phyloP scores from a whole-genome alignment of 139 green algal species.

The Chlorella sp. region DNA sequence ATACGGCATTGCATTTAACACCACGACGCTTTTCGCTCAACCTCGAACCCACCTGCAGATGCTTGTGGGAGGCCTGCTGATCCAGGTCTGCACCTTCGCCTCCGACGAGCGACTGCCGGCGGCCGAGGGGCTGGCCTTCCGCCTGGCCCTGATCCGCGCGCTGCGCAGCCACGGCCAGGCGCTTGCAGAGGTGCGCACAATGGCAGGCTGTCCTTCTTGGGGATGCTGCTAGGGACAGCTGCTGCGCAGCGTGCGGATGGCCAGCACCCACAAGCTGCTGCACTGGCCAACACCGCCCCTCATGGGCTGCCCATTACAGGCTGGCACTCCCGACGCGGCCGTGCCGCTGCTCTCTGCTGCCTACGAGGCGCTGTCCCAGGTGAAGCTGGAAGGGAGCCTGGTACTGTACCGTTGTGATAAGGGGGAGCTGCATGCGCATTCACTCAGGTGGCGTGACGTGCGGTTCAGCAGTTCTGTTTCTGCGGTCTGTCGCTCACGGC shows the following conservation, averaged over 20 bases:
- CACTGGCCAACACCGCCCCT: too few relatives aligned
- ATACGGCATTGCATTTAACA: not conserved
- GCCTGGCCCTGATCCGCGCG: conserved; percentile 3
- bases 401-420: too few relatives aligned
- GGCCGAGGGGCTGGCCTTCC: not conserved
- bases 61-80: not conserved
- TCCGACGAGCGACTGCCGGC: conserved; percentile 11
- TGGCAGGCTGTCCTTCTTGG: too few relatives aligned
- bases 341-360: not conserved
- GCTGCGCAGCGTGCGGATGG: too few relatives aligned
- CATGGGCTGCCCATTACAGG: not conserved
- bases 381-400: not conserved
- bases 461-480: too few relatives aligned
- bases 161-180: not conserved
- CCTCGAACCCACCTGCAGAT: not conserved
- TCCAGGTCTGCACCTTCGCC: conserved; percentile 10
- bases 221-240: too few relatives aligned
- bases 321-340: not conserved
- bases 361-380: conserved; percentile 13
- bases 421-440: too few relatives aligned
- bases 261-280: too few relatives aligned
- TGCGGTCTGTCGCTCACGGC: too few relatives aligned
- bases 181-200: conserved; percentile 3
- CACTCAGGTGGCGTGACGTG: too few relatives aligned
- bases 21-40: too few relatives aligned